These are phyloP conservation scores for Suillus discolor DNA, from an alignment of 768 basidiomycete genomes.

Conservation along the genomic window DNA sequence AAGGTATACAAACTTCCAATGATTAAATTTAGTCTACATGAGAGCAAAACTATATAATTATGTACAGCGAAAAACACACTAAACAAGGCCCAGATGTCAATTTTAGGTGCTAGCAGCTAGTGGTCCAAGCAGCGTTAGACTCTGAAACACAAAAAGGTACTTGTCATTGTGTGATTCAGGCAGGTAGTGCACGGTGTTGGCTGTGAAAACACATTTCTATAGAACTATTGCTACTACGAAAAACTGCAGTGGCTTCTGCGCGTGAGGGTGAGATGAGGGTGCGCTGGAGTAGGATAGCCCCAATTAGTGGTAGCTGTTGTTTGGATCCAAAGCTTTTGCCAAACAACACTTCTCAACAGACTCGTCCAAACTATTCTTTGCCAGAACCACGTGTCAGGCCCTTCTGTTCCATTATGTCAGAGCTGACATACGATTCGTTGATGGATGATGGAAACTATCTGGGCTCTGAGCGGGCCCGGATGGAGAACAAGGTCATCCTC, in stretches of 20 bases:
- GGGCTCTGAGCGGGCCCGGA: constrained; percentile 71
- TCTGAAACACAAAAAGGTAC: neutral
- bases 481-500: constrained; percentile 85
- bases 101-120: neutral
- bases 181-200: neutral
- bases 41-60: neutral
- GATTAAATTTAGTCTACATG: constrained; percentile 8
- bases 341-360: constrained; percentile 30
- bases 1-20: constrained; percentile 8
- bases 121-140: neutral
- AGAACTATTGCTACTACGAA: neutral
- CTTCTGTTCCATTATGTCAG: constrained; percentile 52
- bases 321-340: constrained; percentile 35
- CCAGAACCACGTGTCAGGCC: constrained; percentile 5
- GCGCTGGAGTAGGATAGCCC: constrained; percentile 8
- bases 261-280: neutral
- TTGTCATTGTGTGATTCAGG: neutral
- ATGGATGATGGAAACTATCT: constrained; percentile 78
- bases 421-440: constrained; percentile 75
- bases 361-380: constrained; percentile 19
- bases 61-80: neutral
- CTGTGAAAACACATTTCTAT: neutral
- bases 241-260: neutral
- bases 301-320: constrained; percentile 21
- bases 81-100: neutral